phyloP scores from a whole-genome alignment of 768 basidiomycete genomes.

The Lentinula sp. region DNA sequence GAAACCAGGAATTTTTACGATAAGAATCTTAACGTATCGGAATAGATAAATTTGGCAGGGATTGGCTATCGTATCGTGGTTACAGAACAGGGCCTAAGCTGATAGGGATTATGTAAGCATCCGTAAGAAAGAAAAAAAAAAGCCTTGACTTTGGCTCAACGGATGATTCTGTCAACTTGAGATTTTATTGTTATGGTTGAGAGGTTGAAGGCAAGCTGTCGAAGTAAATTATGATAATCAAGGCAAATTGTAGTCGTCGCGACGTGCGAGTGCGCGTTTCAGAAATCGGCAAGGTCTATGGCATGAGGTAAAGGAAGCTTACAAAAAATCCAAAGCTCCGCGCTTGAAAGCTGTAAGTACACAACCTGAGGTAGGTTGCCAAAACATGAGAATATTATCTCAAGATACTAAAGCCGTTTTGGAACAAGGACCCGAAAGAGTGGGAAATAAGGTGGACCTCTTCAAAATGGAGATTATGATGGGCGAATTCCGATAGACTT shows the following conservation, averaged over 20 bases:
- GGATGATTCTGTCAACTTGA: background rate
- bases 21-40: too few species aligned
- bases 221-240: background rate
- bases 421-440: background rate
- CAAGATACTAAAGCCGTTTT: background rate
- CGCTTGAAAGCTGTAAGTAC: background rate
- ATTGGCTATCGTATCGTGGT: too few species aligned
- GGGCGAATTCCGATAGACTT: background rate
- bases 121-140: background rate
- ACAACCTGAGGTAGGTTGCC: background rate
- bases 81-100: background rate
- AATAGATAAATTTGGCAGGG: too few species aligned
- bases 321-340: background rate
- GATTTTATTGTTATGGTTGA: background rate
- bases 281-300: background rate
- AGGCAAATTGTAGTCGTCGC: background rate
- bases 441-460: background rate
- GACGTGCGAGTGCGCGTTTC: slow-evolving; percentile 1
- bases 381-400: background rate
- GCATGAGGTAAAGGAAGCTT: slow-evolving; percentile 23
- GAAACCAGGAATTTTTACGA: too few species aligned
- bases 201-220: background rate
- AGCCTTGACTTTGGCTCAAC: background rate
- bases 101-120: too few species aligned
- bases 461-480: background rate